Evolutionary conservation across 2,329 filamentous ascomycete species (phyloP).

Genomic region (Rhynchosporium agropyri): DNA sequence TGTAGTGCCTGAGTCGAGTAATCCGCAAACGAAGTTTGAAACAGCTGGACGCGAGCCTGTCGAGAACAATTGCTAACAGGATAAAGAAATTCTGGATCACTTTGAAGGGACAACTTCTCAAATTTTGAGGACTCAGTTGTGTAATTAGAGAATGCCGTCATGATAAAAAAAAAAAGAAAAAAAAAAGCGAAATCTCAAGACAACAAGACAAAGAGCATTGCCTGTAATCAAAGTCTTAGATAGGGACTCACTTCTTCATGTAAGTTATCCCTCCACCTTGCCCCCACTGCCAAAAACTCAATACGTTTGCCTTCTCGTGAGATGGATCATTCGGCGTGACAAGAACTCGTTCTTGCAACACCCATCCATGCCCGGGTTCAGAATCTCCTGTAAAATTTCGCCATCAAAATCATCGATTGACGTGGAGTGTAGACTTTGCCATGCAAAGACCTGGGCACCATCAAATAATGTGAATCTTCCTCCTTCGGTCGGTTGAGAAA

Average conservation of each 20-base stretch:
- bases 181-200: not conserved
- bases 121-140: no score
- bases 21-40: constrained; percentile 17
- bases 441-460: not conserved
- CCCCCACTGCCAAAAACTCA: not conserved
- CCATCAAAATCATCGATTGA: not conserved
- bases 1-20: constrained; percentile 17
- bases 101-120: constrained; percentile 9
- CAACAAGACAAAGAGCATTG: not conserved
- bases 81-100: constrained; percentile 19
- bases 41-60: constrained; percentile 4
- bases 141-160: no score
- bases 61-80: constrained; percentile 2
- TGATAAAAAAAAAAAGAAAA: not conserved
- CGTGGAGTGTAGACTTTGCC: constrained; percentile 8
- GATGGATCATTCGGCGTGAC: constrained; percentile 9
- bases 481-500: constrained; percentile 7
- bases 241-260: no score
- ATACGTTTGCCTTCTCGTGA: constrained; percentile 10
- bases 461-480: constrained; percentile 5
- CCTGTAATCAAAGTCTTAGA: no score
- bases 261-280: no score
- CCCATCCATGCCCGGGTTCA: constrained; percentile 4
- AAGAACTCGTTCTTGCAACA: constrained; percentile 6
- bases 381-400: not conserved